phyloP scores from a whole-genome alignment of 2,329 filamentous ascomycete genomes.

The Botrytis porri region DNA sequence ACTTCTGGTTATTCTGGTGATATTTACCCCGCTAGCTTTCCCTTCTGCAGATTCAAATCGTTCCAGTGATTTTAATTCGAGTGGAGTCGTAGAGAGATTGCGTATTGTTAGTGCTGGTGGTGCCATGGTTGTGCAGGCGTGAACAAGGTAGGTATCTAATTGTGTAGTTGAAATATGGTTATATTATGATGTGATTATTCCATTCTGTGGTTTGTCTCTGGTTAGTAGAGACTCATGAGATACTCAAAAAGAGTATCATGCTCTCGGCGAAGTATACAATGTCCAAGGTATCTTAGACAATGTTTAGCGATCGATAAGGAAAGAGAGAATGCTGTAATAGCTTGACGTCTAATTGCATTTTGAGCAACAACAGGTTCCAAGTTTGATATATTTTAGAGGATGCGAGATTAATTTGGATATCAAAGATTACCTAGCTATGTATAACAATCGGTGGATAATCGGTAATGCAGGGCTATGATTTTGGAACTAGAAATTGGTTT shows the following conservation, averaged over 20 bases:
- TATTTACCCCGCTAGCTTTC: constrained; percentile 25
- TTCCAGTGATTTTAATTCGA: constrained; percentile 71
- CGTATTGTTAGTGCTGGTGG: constrained; percentile 63
- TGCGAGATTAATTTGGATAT: not conserved
- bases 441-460: not conserved
- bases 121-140: constrained; percentile 27
- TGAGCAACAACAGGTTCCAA: not conserved
- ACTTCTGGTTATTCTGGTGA: constrained; percentile 45
- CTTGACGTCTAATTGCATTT: not conserved
- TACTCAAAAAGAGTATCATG: not conserved
- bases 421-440: not conserved
- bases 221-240: not conserved
- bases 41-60: constrained; percentile 58
- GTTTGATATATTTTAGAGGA: not conserved
- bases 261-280: not conserved
- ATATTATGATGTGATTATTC: not conserved
- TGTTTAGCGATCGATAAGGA: not conserved
- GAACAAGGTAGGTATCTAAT: not conserved
- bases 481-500: too few relatives aligned
- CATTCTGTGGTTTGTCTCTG: constrained; percentile 3
- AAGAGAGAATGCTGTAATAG: not conserved
- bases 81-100: constrained; percentile 72
- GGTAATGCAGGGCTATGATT: not conserved
- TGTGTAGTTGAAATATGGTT: not conserved
- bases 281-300: not conserved